Evolutionary conservation across 305 asterid species (phyloP).

Genomic region (Fraxinus greggii): DNA sequence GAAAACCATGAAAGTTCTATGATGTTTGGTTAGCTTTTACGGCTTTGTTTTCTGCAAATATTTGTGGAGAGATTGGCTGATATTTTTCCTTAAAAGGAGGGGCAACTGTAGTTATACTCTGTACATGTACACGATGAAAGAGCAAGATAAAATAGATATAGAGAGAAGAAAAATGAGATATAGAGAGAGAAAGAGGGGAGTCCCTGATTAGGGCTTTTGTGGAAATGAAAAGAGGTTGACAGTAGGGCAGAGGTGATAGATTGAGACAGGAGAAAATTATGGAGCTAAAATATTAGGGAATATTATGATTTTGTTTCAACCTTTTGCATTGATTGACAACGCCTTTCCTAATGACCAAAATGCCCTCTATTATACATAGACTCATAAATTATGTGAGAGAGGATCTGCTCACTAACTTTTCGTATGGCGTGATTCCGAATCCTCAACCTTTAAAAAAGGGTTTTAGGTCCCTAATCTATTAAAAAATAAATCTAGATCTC

Average conservation of each 20-base stretch:
- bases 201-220: constrained; percentile 56
- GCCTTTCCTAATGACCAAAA: constrained; percentile 42
- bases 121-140: neutral
- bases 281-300: constrained; percentile 31
- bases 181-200: neutral
- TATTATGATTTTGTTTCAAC: constrained; percentile 53
- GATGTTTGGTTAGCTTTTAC: constrained; percentile 40
- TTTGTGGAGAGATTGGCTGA: constrained; percentile 34
- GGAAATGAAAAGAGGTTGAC: constrained; percentile 47
- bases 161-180: neutral
- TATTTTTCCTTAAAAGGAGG: constrained; percentile 40
- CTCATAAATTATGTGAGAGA: no score
- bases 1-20: constrained; percentile 36
- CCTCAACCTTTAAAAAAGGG: neutral
- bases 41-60: constrained; percentile 42
- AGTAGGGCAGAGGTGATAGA: constrained; percentile 42
- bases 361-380: constrained; percentile 26
- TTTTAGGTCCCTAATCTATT: neutral
- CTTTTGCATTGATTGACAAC: constrained; percentile 63
- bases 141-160: neutral
- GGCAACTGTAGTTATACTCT: constrained; percentile 35
- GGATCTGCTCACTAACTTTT: no score
- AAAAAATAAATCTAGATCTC: no score
- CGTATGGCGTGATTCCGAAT: neutral
- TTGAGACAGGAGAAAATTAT: constrained; percentile 36